Conservation (phyloP, 2,329 filamentous ascomycete genomes). For the Nothophaeocryptopus gaeumannii region DNA sequence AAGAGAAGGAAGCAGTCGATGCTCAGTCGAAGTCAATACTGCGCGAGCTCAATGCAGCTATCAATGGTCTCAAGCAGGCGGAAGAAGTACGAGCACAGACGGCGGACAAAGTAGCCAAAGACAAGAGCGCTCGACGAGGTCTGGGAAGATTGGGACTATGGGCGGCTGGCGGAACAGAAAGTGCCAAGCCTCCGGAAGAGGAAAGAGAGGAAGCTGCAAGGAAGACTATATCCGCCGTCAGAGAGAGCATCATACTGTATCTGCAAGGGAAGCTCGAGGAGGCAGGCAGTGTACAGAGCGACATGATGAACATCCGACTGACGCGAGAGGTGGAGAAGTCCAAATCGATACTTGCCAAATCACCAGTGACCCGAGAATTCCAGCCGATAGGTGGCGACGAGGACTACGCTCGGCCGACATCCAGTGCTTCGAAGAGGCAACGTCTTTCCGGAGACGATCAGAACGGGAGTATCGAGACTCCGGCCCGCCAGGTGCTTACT, state of each 20-base stretch:
- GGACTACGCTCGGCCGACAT: neutral
- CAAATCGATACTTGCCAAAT: slow-evolving; percentile 76
- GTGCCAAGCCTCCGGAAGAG: slow-evolving; percentile 64
- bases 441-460: slow-evolving; percentile 10
- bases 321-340: slow-evolving; percentile 84
- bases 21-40: slow-evolving; percentile 81
- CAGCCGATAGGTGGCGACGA: slow-evolving; percentile 22
- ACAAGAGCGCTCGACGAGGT: slow-evolving; percentile 62
- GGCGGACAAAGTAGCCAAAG: slow-evolving; percentile 65
- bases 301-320: slow-evolving; percentile 89
- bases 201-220: slow-evolving; percentile 67
- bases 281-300: slow-evolving; percentile 74
- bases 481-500: slow-evolving; percentile 54
- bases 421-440: slow-evolving; percentile 7
- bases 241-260: slow-evolving; percentile 82
- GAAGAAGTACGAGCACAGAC: slow-evolving; percentile 79
- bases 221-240: slow-evolving; percentile 64
- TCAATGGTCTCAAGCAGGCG: slow-evolving; percentile 74
- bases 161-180: slow-evolving; percentile 57
- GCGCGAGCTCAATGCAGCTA: slow-evolving; percentile 77
- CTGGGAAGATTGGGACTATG: slow-evolving; percentile 67
- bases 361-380: slow-evolving; percentile 20
- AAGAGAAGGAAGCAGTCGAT: slow-evolving; percentile 82
- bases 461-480: neutral
- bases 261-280: slow-evolving; percentile 71